Evolutionary conservation across 768 basidiomycete species (phyloP), one percentile per base, ranked within the genome.

Genomic region (Holtermannia corniformis): DNA sequence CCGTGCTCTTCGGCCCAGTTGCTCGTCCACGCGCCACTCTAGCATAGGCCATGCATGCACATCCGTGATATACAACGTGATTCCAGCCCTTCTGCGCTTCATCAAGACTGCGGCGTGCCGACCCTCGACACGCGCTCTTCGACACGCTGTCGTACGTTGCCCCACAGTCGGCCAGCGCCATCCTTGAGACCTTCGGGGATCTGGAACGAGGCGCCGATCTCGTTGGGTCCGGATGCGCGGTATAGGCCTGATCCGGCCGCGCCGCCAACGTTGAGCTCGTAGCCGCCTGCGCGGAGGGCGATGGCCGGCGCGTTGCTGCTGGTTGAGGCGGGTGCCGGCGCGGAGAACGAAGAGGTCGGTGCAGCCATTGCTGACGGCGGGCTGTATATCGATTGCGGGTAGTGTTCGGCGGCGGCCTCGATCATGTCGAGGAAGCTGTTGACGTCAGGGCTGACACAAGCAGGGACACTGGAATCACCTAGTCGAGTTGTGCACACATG

Each of bases 231-330:
- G 62, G 81, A 82, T 25, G 86, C 81, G 62, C 92, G 76, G 73
- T 91, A 95, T 20, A 95, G 80, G 2, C 91, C 90, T 1, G 84
- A 81, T 5, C 85, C 85, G 28, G 78, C 81, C 14, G 85, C 74
- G 11, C 91, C 90, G n/a, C 90, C 90, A n/a, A 95, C 79, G 58
- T 84, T 89, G 41, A 95, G 82, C 67, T 91, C 91, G 54, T 95
- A 87, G 0, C 86, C 86, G 10, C 89, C 92, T 22, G 96, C 81
- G 64, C 91, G 90, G 22, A 96, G 77, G 66, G 91, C 95, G 56
- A 95, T 74, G n/a, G 83, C 79, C 1, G 90, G 41, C 27, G 19
- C 44, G 11, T 58, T 42, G 26, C 55, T 47, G 19, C 83, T 81
- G 52, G 76, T 84, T 26, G 80, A 77, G 3, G 60, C 24, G 13